These are phyloP conservation scores for Debaryomyces coudertii DNA, from an alignment of 1,139 yeast genomes.

Conservation along the genomic window DNA sequence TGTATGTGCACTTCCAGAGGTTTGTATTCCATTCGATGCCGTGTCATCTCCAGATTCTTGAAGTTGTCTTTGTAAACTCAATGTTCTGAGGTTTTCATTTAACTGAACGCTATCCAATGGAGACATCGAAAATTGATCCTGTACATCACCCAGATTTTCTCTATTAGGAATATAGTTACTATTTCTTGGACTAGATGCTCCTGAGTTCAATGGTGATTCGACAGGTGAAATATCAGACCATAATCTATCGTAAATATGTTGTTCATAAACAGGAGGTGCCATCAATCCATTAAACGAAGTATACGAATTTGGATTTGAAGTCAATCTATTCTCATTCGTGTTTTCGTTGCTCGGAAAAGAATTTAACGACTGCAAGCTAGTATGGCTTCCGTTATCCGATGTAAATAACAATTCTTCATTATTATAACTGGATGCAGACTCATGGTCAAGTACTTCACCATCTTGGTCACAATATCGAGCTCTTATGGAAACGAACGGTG, in stretches of 20 bases:
- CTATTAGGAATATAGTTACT: not conserved
- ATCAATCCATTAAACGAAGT: conserved; percentile 50
- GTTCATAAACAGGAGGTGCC: conserved; percentile 91
- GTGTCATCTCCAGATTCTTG: conserved; percentile 27
- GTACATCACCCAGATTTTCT: conserved; percentile 27
- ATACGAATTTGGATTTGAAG: conserved; percentile 32
- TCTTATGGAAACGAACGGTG: conserved; percentile 78
- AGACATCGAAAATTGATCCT: conserved; percentile 42
- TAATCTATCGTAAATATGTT: conserved; percentile 81
- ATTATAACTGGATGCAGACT: conserved; percentile 1
- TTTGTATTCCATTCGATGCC: conserved; percentile 10
- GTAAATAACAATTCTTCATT: conserved; percentile 40
- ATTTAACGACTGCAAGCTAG: conserved; percentile 33
- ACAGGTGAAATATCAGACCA: conserved; percentile 71
- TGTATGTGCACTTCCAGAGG: conserved; percentile 1
- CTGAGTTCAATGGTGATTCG: conserved; percentile 60
- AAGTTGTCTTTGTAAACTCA: conserved; percentile 53
- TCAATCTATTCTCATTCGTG: conserved; percentile 14
- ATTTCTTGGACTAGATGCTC: conserved; percentile 51
- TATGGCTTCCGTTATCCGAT: conserved; percentile 30
- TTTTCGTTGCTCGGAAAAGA: conserved; percentile 6
- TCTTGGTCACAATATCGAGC: conserved; percentile 42
- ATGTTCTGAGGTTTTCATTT: conserved; percentile 55
- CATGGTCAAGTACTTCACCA: conserved; percentile 17
- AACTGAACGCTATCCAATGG: conserved; percentile 48